These are phyloP conservation scores for Stagonosporopsis chrysanthemi DNA, from an alignment of 2,329 filamentous ascomycete genomes.

Conservation along the genomic window DNA sequence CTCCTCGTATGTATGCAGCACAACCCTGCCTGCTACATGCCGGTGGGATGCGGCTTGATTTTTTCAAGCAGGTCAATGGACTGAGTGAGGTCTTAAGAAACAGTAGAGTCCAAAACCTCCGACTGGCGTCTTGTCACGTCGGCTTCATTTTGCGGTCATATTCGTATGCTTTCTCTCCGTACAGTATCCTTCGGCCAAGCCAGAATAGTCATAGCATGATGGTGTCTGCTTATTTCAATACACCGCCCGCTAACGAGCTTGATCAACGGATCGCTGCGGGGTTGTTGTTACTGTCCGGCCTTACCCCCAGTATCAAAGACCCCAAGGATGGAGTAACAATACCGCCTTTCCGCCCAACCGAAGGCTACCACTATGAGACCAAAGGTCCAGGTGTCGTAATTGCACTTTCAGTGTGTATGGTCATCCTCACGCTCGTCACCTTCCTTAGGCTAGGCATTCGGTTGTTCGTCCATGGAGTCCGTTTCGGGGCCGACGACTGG, in stretches of 20 bases:
- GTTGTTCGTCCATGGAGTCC: constrained; percentile 12
- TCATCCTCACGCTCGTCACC: constrained; percentile 7
- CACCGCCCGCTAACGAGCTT: constrained; percentile 10
- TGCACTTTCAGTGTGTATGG: constrained; percentile 14
- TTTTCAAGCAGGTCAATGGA: not conserved
- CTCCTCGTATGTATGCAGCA: constrained; percentile 9
- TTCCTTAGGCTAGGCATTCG: constrained; percentile 11
- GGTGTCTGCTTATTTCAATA: constrained; percentile 14
- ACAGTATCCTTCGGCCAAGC: not conserved
- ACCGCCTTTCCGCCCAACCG: constrained; percentile 10
- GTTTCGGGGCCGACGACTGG: constrained; percentile 17
- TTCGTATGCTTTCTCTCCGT: not conserved
- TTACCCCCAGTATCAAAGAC: constrained; percentile 5
- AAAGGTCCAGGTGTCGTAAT: constrained; percentile 7
- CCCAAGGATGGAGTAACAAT: constrained; percentile 11
- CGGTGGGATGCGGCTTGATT: constrained; percentile 8
- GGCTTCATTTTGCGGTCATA: not conserved
- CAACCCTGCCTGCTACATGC: not conserved
- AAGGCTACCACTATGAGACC: constrained; percentile 11
- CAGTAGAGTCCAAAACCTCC: not conserved
- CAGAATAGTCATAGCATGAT: constrained; percentile 6
- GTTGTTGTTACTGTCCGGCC: constrained; percentile 6
- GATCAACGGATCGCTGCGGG: constrained; percentile 11
- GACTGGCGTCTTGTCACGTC: not conserved
- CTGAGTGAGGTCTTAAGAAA: constrained; percentile 3